phyloP scores from a whole-genome alignment of 129 eudicot genomes.

The Centaurea solstitialis region DNA sequence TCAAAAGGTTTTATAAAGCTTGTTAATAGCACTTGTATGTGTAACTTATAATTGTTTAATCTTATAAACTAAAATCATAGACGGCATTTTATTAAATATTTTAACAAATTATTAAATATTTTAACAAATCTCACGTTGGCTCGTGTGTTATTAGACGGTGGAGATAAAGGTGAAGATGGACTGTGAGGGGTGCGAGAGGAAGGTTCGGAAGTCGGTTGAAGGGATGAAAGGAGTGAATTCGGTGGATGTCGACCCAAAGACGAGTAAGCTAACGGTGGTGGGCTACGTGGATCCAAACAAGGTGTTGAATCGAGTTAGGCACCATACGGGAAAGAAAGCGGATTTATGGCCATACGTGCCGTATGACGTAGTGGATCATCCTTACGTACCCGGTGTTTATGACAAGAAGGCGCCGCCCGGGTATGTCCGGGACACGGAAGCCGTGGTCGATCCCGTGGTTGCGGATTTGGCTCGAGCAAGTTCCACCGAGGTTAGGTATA shows the following conservation, averaged over 20 bases:
- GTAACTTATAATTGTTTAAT: too few species aligned
- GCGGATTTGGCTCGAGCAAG: conserved; percentile 37
- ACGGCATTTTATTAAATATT: too few species aligned
- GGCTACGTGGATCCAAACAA: conserved; percentile 65
- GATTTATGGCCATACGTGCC: conserved; percentile 66
- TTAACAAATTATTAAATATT: too few species aligned
- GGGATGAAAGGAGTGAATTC: conserved; percentile 62
- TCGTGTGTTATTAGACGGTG: conserved; percentile 32
- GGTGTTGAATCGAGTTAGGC: conserved; percentile 49
- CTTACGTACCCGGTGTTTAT: conserved; percentile 58
- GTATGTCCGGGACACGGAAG: conserved; percentile 39
- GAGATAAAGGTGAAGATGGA: conserved; percentile 66
- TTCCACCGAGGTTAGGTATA: conserved; percentile 45
- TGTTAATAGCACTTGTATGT: too few species aligned
- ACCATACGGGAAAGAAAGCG: conserved; percentile 55
- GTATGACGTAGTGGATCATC: conserved; percentile 54
- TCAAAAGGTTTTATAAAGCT: too few species aligned
- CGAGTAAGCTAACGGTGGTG: conserved; percentile 46
- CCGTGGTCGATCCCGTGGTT: conserved; percentile 24
- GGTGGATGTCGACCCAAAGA: conserved; percentile 49
- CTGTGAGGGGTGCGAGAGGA: conserved; percentile 73
- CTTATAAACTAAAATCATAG: too few species aligned
- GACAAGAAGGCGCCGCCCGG: conserved; percentile 70
- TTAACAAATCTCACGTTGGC: too few species aligned
- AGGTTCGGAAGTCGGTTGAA: conserved; percentile 51